Percentiles rank a stretch among this genome's conserved stretches.
Conservation (phyloP, 1,284 basidiomycete genomes). For the Phlebopus sp. region DNA sequence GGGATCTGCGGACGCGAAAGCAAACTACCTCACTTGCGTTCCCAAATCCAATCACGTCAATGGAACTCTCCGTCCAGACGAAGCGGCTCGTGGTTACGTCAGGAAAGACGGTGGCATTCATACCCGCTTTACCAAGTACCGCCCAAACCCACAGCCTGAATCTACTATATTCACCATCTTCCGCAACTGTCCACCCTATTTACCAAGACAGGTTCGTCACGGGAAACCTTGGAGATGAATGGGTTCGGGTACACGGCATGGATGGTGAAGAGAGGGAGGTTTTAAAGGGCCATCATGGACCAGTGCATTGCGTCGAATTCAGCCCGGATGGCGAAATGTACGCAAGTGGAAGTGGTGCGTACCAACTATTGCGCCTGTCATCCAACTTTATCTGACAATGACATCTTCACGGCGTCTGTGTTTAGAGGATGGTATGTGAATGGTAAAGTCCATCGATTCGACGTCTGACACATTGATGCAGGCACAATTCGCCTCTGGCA, state of each 20-base stretch:
- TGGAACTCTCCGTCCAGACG: constrained; percentile 87
- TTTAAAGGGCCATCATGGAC: constrained; percentile 96
- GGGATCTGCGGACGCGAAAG: constrained; percentile 84
- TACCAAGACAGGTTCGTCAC: constrained; percentile 89
- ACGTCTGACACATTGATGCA: constrained; percentile 26
- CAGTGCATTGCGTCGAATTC: constrained; percentile 92
- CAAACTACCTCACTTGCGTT: constrained; percentile 74
- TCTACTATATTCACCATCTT: constrained; percentile 83
- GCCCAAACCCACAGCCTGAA: constrained; percentile 63
- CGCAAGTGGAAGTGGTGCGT: constrained; percentile 90
- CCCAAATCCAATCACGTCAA: constrained; percentile 82
- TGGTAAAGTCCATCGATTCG: background rate
- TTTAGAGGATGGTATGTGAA: constrained; percentile 65
- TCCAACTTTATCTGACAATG: constrained; percentile 8
- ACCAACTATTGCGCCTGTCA: constrained; percentile 9
- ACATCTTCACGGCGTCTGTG: constrained; percentile 16
- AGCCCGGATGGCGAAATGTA: constrained; percentile 98
- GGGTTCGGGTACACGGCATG: constrained; percentile 93
- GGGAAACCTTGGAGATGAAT: constrained; percentile 88
- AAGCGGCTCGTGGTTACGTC: constrained; percentile 87
- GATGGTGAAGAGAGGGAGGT: constrained; percentile 89
- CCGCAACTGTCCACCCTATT: constrained; percentile 90
- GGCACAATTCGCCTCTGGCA: constrained; percentile 97
- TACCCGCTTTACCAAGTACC: constrained; percentile 61
- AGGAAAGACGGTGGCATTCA: constrained; percentile 90